Conservation (phyloP, 2,329 filamentous ascomycete species). For the Talaromyces sp. region DNA sequence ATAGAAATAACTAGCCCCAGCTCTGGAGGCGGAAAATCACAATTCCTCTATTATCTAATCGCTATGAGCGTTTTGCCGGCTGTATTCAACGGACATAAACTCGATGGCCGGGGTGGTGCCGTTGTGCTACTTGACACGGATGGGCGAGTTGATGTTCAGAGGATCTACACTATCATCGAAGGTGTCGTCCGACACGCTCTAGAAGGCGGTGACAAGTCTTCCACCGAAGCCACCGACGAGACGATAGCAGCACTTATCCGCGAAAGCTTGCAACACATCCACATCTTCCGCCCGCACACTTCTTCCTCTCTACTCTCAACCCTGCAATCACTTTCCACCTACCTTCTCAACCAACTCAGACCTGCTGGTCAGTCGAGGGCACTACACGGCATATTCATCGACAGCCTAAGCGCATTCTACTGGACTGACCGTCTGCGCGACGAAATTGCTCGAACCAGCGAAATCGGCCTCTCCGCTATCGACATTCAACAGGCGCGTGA, state of each 20-base stretch:
- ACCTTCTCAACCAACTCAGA: conserved; percentile 44
- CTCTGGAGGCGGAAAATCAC: conserved; percentile 56
- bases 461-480: conserved; percentile 30
- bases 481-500: conserved; percentile 30
- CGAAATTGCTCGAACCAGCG: conserved; percentile 40
- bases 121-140: conserved; percentile 58
- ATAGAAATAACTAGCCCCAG: conserved; percentile 54
- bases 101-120: conserved; percentile 48
- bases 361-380: conserved; percentile 36
- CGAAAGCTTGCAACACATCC: conserved; percentile 52
- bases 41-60: conserved; percentile 56
- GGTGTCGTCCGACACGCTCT: conserved; percentile 26
- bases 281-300: conserved; percentile 56
- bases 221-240: neutral
- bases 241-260: conserved; percentile 30
- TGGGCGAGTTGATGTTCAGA: conserved; percentile 50
- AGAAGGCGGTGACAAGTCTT: neutral
- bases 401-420: conserved; percentile 55
- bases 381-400: conserved; percentile 52
- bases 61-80: conserved; percentile 51
- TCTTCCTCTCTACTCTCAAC: conserved; percentile 50
- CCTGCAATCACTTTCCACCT: conserved; percentile 45
- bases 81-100: conserved; percentile 25
- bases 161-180: conserved; percentile 38
- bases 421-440: conserved; percentile 50